These are phyloP conservation scores for Colletotrichum sidae DNA, from an alignment of 2,329 filamentous ascomycete genomes.

Conservation along the genomic window DNA sequence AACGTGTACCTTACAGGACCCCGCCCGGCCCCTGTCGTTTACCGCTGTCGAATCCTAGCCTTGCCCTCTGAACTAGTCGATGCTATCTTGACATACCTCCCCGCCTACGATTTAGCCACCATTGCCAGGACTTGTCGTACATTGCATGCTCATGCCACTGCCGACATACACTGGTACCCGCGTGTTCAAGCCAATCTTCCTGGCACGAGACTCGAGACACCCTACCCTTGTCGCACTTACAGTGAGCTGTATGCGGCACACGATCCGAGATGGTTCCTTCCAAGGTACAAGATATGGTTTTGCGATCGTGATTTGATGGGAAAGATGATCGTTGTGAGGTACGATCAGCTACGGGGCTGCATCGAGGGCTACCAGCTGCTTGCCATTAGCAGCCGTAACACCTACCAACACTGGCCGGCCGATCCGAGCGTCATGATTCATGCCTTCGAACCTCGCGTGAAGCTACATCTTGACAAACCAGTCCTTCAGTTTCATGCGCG, in stretches of 20 bases:
- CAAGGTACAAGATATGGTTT: constrained; percentile 87
- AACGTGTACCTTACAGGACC: no score
- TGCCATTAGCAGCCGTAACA: constrained; percentile 68
- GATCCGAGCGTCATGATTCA: constrained; percentile 76
- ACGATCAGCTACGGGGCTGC: constrained; percentile 76
- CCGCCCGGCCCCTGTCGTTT: not conserved
- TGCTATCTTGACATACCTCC: constrained; percentile 75
- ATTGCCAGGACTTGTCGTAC: constrained; percentile 71
- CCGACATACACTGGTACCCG: constrained; percentile 78
- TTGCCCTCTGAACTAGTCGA: constrained; percentile 83
- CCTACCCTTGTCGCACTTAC: constrained; percentile 72
- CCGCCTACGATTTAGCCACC: constrained; percentile 71
- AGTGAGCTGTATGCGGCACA: constrained; percentile 79
- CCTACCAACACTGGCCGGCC: constrained; percentile 72
- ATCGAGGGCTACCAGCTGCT: constrained; percentile 86
- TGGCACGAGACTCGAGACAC: constrained; percentile 60
- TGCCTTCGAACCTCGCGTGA: constrained; percentile 76
- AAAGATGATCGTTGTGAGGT: constrained; percentile 80
- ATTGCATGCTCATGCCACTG: constrained; percentile 68
- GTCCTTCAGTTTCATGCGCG: constrained; percentile 66
- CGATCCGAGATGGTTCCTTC: constrained; percentile 86
- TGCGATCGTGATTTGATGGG: constrained; percentile 79
- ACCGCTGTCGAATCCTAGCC: constrained; percentile 53
- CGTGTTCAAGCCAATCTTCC: constrained; percentile 78
- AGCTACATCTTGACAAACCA: constrained; percentile 80